These are phyloP conservation scores for Epichloe bromicola DNA, from an alignment of 2,329 filamentous ascomycete species.

Conservation along the genomic window DNA sequence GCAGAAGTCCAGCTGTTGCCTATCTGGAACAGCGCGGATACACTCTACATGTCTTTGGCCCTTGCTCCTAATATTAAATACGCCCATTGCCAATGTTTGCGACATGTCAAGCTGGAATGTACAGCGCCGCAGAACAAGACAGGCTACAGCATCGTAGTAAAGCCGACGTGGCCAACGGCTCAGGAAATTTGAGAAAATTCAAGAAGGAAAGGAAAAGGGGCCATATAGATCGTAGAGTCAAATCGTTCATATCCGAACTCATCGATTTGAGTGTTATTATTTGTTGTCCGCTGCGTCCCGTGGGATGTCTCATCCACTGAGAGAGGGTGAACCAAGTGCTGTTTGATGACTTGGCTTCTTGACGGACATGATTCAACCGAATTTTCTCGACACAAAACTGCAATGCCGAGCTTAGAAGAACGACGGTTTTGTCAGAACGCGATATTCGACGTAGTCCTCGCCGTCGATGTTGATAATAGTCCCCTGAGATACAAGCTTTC, in stretches of 20 bases:
- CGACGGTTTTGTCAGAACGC: slow-evolving; percentile 48
- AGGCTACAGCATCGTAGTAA: background rate
- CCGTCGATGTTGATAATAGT: slow-evolving; percentile 52
- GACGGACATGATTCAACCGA: no score
- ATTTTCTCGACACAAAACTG: background rate
- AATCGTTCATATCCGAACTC: no score
- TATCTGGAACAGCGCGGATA: background rate
- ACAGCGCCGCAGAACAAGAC: background rate
- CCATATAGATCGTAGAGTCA: no score
- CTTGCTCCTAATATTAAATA: background rate
- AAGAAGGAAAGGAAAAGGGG: no score
- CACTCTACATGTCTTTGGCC: background rate
- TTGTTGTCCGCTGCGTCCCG: no score
- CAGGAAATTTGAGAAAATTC: no score
- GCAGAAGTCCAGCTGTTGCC: background rate
- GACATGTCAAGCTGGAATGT: background rate
- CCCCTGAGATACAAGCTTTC: slow-evolving; percentile 49
- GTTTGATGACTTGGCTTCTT: no score
- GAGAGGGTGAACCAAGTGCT: no score
- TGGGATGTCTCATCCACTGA: no score
- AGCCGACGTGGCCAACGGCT: background rate
- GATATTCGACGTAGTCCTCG: slow-evolving; percentile 55
- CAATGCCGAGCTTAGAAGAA: slow-evolving; percentile 35
- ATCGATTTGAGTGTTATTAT: no score
- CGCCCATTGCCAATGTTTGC: background rate